phyloP scores from a whole-genome alignment of 176 grass and related monocot genomes.

The Alopecurus myosuroides region DNA sequence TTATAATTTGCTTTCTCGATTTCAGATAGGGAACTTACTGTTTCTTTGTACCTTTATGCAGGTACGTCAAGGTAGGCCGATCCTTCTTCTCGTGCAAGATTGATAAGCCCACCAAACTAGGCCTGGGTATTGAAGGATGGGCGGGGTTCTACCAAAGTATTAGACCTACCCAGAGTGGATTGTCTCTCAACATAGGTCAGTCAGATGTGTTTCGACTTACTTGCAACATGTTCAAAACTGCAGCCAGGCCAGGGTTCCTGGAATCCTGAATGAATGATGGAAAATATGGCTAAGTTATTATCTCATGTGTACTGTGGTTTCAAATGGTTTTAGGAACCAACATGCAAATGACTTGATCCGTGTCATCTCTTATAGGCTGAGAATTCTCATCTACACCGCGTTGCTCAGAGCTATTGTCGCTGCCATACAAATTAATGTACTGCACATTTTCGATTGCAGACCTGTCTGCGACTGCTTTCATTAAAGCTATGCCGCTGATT shows the following conservation, averaged over 20 bases:
- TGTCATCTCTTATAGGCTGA: background rate
- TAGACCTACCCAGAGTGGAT: slow-evolving; percentile 55
- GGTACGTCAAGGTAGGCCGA: slow-evolving; percentile 44
- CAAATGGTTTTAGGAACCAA: background rate
- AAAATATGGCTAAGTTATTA: background rate
- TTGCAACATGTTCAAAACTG: background rate
- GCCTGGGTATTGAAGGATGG: slow-evolving; percentile 46
- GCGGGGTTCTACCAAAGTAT: slow-evolving; percentile 80
- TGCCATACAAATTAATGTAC: background rate
- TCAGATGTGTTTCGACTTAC: background rate
- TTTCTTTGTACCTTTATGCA: background rate
- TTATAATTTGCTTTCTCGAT: background rate
- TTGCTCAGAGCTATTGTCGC: background rate
- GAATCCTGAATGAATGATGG: no score
- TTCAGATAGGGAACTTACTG: background rate
- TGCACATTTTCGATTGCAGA: slow-evolving; percentile 40
- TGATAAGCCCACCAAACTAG: background rate
- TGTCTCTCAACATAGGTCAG: slow-evolving; percentile 64
- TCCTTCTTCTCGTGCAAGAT: slow-evolving; percentile 65
- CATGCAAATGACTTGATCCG: background rate
- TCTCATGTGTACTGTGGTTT: background rate
- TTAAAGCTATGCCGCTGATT: slow-evolving; percentile 34
- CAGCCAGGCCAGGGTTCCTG: background rate
- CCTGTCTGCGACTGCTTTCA: slow-evolving; percentile 49
- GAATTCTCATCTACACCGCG: background rate